phyloP scores from a whole-genome alignment of 306 rosid genomes.

The Acacia melanoxylon region DNA sequence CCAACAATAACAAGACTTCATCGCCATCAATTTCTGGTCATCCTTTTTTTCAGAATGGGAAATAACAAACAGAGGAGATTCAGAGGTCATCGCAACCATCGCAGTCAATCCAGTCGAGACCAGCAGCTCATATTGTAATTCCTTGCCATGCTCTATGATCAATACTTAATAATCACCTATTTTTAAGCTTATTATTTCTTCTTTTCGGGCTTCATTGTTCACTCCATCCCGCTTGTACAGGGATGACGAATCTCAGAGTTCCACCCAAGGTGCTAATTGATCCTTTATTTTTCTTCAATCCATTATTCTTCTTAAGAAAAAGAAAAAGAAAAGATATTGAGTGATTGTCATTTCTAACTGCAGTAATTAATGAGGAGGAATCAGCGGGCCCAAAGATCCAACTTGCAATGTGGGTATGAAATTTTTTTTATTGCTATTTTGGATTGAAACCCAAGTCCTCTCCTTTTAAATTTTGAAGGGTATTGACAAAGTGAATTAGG shows the following conservation, averaged over 20 bases:
- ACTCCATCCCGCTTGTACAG: constrained; percentile 32
- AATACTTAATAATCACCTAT: neutral
- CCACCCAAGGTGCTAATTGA: constrained; percentile 54
- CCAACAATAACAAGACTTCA: neutral
- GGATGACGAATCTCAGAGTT: constrained; percentile 54
- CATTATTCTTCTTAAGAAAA: neutral
- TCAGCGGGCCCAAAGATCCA: constrained; percentile 54
- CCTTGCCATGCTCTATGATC: neutral
- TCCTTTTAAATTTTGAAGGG: neutral
- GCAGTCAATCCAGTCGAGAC: constrained; percentile 59
- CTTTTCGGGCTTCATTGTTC: constrained; percentile 13
- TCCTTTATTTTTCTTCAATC: neutral
- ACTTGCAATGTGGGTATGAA: constrained; percentile 96
- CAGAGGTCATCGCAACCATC: constrained; percentile 51
- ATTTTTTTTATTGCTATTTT: constrained; percentile 6
- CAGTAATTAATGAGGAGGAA: constrained; percentile 56
- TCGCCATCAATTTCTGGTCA: neutral
- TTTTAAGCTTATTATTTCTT: neutral
- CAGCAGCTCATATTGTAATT: constrained; percentile 45
- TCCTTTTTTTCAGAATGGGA: constrained; percentile 41
- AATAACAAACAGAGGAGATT: constrained; percentile 62
- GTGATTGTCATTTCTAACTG: constrained; percentile 12
- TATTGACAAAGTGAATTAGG: neutral
- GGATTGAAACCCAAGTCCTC: neutral
- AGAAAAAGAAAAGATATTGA: constrained; percentile 9